These are phyloP conservation scores for Rubia peregrina DNA, from an alignment of 305 asterid species.

Conservation along the genomic window DNA sequence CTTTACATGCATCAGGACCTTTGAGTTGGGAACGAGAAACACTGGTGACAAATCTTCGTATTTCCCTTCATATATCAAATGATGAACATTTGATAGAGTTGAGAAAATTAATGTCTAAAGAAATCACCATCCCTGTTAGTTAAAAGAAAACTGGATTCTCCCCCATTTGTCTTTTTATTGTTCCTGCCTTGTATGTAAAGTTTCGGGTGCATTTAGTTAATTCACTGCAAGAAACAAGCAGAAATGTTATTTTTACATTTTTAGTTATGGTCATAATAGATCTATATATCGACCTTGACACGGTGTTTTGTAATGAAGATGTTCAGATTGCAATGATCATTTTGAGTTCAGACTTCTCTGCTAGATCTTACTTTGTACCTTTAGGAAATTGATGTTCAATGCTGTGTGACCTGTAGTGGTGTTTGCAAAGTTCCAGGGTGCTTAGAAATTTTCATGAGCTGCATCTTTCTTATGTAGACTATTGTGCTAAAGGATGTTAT, in stretches of 20 bases:
- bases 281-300: not conserved
- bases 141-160: slow-evolving; percentile 21
- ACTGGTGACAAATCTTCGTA: slow-evolving; percentile 41
- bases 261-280: slow-evolving; percentile 7
- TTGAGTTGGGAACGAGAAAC: slow-evolving; percentile 47
- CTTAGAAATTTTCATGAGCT: not conserved
- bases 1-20: slow-evolving; percentile 43
- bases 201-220: slow-evolving; percentile 12
- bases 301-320: slow-evolving; percentile 11
- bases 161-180: not conserved
- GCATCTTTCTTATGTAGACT: not conserved
- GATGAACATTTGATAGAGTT: slow-evolving; percentile 45
- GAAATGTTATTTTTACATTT: not conserved
- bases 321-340: slow-evolving; percentile 10
- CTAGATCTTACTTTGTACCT: slow-evolving; percentile 3
- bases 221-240: slow-evolving; percentile 13
- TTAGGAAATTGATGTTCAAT: not conserved
- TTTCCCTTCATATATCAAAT: slow-evolving; percentile 40
- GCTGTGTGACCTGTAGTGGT: not conserved
- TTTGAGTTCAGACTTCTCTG: not conserved
- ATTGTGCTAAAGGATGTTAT: slow-evolving; percentile 6
- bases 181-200: slow-evolving; percentile 12
- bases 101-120: slow-evolving; percentile 34
- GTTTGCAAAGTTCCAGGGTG: slow-evolving; percentile 4
- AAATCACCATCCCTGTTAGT: slow-evolving; percentile 26